Evolutionary conservation across 2,329 filamentous ascomycete genomes (phyloP).

Genomic region (Trichoderma harzianum): DNA sequence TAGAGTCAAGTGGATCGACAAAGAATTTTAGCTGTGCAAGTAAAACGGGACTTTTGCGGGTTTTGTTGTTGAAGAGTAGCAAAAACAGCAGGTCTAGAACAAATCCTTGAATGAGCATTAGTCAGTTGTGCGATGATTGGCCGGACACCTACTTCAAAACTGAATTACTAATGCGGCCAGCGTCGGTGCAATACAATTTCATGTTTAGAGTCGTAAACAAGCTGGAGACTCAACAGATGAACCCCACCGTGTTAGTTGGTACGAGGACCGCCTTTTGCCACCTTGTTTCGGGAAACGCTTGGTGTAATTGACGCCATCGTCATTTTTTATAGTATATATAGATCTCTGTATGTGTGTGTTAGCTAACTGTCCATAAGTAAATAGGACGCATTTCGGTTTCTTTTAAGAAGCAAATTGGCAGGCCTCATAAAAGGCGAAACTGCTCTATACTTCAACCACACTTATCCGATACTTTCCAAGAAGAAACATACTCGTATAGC

Average conservation of each 20-base stretch:
- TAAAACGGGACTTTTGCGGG: background rate
- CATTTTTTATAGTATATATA: background rate
- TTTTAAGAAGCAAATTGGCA: background rate
- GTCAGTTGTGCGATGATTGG: background rate
- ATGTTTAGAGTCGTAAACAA: background rate
- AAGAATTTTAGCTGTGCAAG: background rate
- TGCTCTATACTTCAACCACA: background rate
- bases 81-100: constrained; percentile 8
- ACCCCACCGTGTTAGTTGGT: background rate
- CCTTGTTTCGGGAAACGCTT: background rate
- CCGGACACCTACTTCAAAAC: background rate
- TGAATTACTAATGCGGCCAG: background rate
- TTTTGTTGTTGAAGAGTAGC: background rate
- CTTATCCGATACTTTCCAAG: background rate
- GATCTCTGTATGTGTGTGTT: background rate
- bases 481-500: background rate
- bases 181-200: background rate
- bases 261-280: background rate
- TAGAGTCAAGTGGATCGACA: background rate
- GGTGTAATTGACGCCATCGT: background rate
- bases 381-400: background rate
- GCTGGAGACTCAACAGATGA: background rate
- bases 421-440: background rate
- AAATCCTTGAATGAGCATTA: background rate
- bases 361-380: background rate